phyloP scores from a whole-genome alignment of 371 early-diverging fungal genomes.

The Mortierella sp. region DNA sequence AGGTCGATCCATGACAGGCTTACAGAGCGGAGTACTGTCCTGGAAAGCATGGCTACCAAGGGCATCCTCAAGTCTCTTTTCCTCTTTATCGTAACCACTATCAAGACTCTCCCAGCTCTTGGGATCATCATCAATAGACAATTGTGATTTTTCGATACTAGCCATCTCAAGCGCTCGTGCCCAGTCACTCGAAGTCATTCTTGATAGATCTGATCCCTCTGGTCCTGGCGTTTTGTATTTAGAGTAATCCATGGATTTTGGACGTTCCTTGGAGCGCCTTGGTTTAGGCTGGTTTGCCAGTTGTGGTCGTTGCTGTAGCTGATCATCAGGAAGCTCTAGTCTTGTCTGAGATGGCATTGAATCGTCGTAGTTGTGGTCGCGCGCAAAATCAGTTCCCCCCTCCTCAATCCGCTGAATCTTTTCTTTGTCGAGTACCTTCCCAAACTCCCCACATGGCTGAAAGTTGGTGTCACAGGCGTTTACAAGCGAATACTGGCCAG shows the following conservation, averaged over 20 bases:
- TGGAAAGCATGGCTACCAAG: background rate
- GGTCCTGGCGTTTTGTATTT: constrained; percentile 38
- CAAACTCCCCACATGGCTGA: constrained; percentile 52
- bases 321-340: background rate
- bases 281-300: background rate
- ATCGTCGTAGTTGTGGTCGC: constrained; percentile 40
- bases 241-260: constrained; percentile 33
- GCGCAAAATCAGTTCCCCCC: constrained; percentile 45
- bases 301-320: background rate
- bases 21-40: background rate
- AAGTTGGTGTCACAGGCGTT: constrained; percentile 53
- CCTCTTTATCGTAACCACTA: background rate
- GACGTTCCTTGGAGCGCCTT: constrained; percentile 18
- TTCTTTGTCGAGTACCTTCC: constrained; percentile 47
- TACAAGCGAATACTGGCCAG: constrained; percentile 46
- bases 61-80: too few relatives aligned
- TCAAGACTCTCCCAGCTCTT: background rate
- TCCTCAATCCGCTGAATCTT: constrained; percentile 48
- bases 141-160: constrained; percentile 41
- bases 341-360: constrained; percentile 12
- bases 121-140: background rate
- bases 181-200: constrained; percentile 45
- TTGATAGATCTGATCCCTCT: constrained; percentile 39
- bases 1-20: constrained; percentile 22
- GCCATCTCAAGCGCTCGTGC: constrained; percentile 31